Percentiles rank a stretch among this genome's conserved stretches.
Evolutionary conservation across 257 asterid species (phyloP).

Genomic region (Salvia splendens): DNA sequence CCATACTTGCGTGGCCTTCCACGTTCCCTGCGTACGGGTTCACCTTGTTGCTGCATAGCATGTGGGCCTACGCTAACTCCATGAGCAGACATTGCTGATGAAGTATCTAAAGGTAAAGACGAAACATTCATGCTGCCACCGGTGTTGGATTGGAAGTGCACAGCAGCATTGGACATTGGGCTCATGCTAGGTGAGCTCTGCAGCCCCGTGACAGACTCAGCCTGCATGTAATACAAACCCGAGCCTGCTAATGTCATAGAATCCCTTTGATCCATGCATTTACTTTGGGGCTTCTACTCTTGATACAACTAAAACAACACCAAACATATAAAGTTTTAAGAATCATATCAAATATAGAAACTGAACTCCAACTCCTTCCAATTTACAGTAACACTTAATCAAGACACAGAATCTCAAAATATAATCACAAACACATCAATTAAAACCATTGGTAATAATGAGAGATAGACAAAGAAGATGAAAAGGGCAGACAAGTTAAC

Average conservation of each 20-base stretch:
- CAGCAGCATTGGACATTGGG: conserved; percentile 48
- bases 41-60: conserved; percentile 53
- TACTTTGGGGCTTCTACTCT: conserved; percentile 23
- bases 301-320: conserved; percentile 32
- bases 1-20: conserved; percentile 90
- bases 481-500: conserved; percentile 9
- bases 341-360: conserved; percentile 7
- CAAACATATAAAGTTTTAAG: background rate
- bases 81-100: conserved; percentile 55
- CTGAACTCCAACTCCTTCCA: background rate
- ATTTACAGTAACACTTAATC: conserved; percentile 18
- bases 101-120: conserved; percentile 54
- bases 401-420: conserved; percentile 14
- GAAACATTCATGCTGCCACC: conserved; percentile 52
- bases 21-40: conserved; percentile 72
- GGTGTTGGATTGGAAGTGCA: conserved; percentile 53
- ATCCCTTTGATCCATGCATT: conserved; percentile 58
- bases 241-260: conserved; percentile 41
- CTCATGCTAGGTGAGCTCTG: conserved; percentile 49
- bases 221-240: conserved; percentile 43
- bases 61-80: conserved; percentile 56
- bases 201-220: conserved; percentile 42
- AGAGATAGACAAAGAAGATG: background rate
- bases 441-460: background rate
- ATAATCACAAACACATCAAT: background rate